A percentile compares a stretch with the other conserved stretches of the same genome.
Evolutionary conservation across 2,329 filamentous ascomycete species (phyloP).

Genomic region (Neonectria magnoliae): DNA sequence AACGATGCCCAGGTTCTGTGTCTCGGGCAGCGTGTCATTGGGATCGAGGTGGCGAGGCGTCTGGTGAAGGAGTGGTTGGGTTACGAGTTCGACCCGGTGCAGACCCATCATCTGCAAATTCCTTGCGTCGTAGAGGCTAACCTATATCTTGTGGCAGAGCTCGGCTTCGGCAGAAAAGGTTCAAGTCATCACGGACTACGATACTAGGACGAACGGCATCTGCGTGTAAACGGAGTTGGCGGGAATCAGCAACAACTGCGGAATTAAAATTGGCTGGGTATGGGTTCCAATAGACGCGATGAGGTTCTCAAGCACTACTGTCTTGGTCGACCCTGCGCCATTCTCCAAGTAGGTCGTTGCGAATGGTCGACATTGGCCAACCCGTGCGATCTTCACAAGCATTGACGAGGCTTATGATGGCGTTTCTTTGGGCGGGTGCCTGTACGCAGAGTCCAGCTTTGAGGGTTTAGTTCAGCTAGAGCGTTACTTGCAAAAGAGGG

Average conservation of each 20-base stretch:
- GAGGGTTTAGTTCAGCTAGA: slow-evolving; percentile 2
- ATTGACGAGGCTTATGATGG: slow-evolving; percentile 50
- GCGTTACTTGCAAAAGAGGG: neutral
- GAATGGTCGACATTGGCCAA: slow-evolving; percentile 50
- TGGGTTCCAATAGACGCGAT: neutral
- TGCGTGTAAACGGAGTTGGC: neutral
- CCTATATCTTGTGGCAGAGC: slow-evolving; percentile 1
- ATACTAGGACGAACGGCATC: slow-evolving; percentile 3
- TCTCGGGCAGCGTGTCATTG: slow-evolving; percentile 85
- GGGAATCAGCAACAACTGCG: neutral
- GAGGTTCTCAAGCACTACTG: neutral
- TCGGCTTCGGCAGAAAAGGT: slow-evolving; percentile 22
- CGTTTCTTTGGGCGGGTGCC: slow-evolving; percentile 47
- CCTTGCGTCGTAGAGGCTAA: neutral
- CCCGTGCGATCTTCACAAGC: slow-evolving; percentile 49
- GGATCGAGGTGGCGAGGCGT: slow-evolving; percentile 80
- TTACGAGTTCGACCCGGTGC: slow-evolving; percentile 76
- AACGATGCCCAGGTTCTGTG: slow-evolving; percentile 90
- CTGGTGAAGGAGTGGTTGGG: slow-evolving; percentile 84
- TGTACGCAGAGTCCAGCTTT: slow-evolving; percentile 53
- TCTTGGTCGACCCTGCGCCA: slow-evolving; percentile 41
- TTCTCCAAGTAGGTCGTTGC: slow-evolving; percentile 45
- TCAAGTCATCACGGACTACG: slow-evolving; percentile 21
- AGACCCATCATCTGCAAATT: slow-evolving; percentile 49
- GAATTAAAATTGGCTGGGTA: neutral